phyloP scores from a whole-genome alignment of 2,329 filamentous ascomycete genomes.

The Curvularia eragrostidis region DNA sequence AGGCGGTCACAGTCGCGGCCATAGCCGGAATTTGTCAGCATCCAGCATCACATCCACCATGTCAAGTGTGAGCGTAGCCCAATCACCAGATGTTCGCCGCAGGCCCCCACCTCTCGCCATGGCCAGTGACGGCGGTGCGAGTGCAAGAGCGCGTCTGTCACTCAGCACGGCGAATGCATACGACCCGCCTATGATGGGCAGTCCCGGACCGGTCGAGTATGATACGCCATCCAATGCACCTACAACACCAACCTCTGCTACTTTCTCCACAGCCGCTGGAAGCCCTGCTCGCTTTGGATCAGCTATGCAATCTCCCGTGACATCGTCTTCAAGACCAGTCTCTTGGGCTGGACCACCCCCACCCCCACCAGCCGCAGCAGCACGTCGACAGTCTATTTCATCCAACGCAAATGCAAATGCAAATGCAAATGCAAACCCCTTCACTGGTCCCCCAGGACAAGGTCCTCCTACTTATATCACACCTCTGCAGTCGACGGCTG shows the following conservation, averaged over 20 bases:
- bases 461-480: slow-evolving; percentile 65
- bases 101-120: slow-evolving; percentile 84
- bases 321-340: slow-evolving; percentile 71
- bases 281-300: slow-evolving; percentile 76
- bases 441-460: slow-evolving; percentile 69
- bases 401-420: slow-evolving; percentile 65
- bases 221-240: slow-evolving; percentile 73
- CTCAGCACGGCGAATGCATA: slow-evolving; percentile 66
- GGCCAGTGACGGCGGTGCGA: slow-evolving; percentile 69
- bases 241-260: slow-evolving; percentile 82
- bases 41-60: slow-evolving; percentile 83
- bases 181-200: slow-evolving; percentile 66
- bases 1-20: slow-evolving; percentile 74
- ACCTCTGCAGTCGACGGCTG: slow-evolving; percentile 63
- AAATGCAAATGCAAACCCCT: slow-evolving; percentile 68
- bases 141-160: slow-evolving; percentile 64
- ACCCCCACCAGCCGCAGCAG: slow-evolving; percentile 51
- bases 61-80: slow-evolving; percentile 67
- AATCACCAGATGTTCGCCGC: slow-evolving; percentile 62
- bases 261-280: slow-evolving; percentile 76
- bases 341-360: slow-evolving; percentile 75
- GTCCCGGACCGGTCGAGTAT: slow-evolving; percentile 67
- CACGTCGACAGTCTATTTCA: slow-evolving; percentile 81
- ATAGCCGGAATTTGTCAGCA: slow-evolving; percentile 83
- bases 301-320: slow-evolving; percentile 73